Conservation (phyloP, 2,329 filamentous ascomycete species). For the Diaporthe ilicicola region DNA sequence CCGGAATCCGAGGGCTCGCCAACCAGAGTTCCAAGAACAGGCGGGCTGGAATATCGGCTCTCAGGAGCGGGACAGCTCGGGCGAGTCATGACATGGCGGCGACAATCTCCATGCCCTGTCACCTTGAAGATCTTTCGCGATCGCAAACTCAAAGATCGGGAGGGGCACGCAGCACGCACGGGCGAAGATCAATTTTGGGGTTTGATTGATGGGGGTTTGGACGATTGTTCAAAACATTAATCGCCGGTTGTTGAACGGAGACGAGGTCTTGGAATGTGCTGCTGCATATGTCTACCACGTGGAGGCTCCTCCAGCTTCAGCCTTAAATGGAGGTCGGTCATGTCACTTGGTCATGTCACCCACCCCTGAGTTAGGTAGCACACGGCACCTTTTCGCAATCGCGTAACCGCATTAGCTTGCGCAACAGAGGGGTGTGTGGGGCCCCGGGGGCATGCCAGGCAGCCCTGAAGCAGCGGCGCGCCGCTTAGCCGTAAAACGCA, state of each 20-base stretch:
- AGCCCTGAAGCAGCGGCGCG: neutral
- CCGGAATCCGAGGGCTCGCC: conserved; percentile 19
- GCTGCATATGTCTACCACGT: too few species aligned
- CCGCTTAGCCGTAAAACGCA: conserved; percentile 16
- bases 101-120: neutral
- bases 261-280: neutral
- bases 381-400: neutral
- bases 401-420: neutral
- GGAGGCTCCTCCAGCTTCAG: neutral
- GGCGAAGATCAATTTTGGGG: neutral
- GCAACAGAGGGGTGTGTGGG: conserved; percentile 6
- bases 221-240: neutral
- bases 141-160: neutral
- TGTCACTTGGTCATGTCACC: too few species aligned
- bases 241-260: neutral
- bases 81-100: conserved; percentile 16
- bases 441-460: neutral
- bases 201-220: neutral
- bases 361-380: neutral
- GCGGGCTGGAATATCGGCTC: neutral
- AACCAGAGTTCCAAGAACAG: neutral
- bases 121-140: neutral
- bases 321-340: neutral
- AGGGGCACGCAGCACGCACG: neutral
- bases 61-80: conserved; percentile 4